These are phyloP conservation scores for Mycena citricolor DNA, from an alignment of 1,284 basidiomycete species.

Conservation along the genomic window DNA sequence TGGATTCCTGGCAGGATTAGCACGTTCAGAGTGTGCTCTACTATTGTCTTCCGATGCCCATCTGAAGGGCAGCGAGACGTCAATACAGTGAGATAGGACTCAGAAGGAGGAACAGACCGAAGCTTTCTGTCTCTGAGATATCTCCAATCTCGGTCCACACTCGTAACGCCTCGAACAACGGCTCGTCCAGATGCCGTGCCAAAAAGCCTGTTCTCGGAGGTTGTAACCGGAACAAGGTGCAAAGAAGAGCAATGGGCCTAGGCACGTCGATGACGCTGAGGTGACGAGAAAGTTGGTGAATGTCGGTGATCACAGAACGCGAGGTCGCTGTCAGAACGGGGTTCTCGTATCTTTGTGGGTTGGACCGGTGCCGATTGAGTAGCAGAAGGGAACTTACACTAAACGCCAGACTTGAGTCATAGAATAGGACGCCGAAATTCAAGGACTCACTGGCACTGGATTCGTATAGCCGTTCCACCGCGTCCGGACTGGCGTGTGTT, in stretches of 20 bases:
- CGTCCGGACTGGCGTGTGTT: constrained; percentile 42
- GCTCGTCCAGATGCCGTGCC: constrained; percentile 35
- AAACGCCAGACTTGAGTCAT: too few species aligned
- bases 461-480: constrained; percentile 65
- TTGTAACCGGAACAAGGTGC: constrained; percentile 50
- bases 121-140: constrained; percentile 71
- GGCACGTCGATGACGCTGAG: constrained; percentile 64
- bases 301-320: constrained; percentile 65
- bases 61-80: constrained; percentile 40
- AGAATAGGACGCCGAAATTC: constrained; percentile 28
- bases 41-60: constrained; percentile 65
- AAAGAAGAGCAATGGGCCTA: constrained; percentile 57
- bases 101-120: constrained; percentile 49
- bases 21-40: constrained; percentile 66
- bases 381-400: constrained; percentile 30
- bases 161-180: constrained; percentile 57
- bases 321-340: constrained; percentile 72
- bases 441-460: constrained; percentile 55
- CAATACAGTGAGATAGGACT: background rate
- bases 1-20: constrained; percentile 56
- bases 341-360: constrained; percentile 65
- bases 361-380: constrained; percentile 2
- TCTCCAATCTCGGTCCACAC: constrained; percentile 75
- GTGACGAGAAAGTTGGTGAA: constrained; percentile 57
- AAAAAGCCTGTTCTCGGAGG: constrained; percentile 33